Evolutionary conservation across 768 basidiomycete genomes (phyloP).

Genomic region (Gymnopilus junonius): DNA sequence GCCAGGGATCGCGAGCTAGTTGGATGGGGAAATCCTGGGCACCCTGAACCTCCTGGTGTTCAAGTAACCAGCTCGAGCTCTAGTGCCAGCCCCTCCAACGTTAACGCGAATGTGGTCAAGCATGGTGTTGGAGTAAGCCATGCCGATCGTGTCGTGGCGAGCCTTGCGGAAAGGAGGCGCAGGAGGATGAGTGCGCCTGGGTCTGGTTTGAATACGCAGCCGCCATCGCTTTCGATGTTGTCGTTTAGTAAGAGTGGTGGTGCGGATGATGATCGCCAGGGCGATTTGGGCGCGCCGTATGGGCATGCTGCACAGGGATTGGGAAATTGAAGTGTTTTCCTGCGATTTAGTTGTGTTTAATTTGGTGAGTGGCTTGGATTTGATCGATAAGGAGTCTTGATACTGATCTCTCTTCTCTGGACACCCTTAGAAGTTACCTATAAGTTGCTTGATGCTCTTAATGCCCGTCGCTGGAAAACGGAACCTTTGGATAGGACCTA

Average conservation of each 20-base stretch:
- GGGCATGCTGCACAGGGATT: slow-evolving; percentile 7
- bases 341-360: neutral
- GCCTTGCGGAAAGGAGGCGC: slow-evolving; percentile 31
- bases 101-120: neutral
- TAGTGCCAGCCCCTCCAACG: neutral
- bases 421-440: neutral
- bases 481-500: neutral
- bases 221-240: neutral
- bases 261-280: neutral
- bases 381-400: neutral
- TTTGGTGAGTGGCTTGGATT: neutral
- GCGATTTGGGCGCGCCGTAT: neutral
- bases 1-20: slow-evolving; percentile 3
- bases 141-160: slow-evolving; percentile 27
- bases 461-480: neutral
- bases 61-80: neutral
- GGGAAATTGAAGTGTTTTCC: neutral
- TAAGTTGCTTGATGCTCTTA: neutral
- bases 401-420: neutral
- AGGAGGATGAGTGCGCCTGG: slow-evolving; percentile 38
- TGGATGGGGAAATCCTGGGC: neutral
- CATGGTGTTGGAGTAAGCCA: slow-evolving; percentile 13
- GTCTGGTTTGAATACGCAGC: slow-evolving; percentile 7
- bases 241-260: neutral
- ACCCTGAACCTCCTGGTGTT: neutral